Conservation (phyloP, 140 eudicot genomes). For the Erigeron philadelphicus region DNA sequence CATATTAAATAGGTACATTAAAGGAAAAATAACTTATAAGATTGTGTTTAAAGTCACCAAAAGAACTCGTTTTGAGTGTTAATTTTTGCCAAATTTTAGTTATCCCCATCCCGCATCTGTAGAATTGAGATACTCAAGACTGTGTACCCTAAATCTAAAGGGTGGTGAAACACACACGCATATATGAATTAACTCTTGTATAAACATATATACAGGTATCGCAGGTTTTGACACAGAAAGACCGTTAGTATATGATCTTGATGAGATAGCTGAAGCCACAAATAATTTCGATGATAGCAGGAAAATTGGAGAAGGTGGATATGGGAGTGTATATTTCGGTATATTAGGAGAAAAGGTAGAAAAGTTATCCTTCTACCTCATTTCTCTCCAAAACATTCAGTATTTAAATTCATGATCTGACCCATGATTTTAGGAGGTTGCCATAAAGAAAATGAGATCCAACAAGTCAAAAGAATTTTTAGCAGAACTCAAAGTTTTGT, state of each 20-base stretch:
- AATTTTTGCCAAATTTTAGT: too few species aligned
- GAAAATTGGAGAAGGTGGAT: constrained; percentile 76
- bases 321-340: constrained; percentile 78
- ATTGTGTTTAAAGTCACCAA: not conserved
- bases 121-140: too few species aligned
- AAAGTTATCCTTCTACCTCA: not conserved
- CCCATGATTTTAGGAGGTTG: constrained; percentile 54
- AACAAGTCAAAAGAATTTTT: constrained; percentile 73
- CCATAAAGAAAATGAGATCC: constrained; percentile 83
- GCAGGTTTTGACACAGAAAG: constrained; percentile 71
- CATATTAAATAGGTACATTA: not conserved
- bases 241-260: constrained; percentile 59
- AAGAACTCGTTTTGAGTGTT: not conserved
- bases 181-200: constrained; percentile 5
- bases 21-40: not conserved
- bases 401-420: constrained; percentile 14
- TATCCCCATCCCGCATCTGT: too few species aligned
- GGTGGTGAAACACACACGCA: not conserved
- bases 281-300: constrained; percentile 53
- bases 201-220: constrained; percentile 34
- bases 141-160: not conserved
- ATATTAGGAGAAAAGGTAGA: constrained; percentile 59
- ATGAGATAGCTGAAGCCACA: constrained; percentile 75
- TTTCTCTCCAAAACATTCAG: not conserved
- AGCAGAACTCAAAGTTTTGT: constrained; percentile 78